Evolutionary conservation across 176 grass and related monocot species (phyloP).

Genomic region (Phyllostachys edulis): DNA sequence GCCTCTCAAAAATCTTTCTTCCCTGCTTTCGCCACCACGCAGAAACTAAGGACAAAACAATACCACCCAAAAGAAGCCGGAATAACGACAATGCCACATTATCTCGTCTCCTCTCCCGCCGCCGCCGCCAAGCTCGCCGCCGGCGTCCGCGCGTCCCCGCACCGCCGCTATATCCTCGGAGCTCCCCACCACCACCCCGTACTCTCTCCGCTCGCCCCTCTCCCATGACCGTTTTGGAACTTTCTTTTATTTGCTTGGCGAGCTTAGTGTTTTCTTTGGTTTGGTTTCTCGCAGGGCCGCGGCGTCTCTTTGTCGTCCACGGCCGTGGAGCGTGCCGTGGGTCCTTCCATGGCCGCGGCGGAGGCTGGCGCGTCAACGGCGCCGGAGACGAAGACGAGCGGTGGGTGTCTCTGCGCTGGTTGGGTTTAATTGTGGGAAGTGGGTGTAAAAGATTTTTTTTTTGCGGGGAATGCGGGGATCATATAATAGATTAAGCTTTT

Average conservation of each 20-base stretch:
- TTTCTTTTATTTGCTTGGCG: neutral
- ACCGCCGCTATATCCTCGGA: neutral
- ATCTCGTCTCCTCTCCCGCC: slow-evolving; percentile 19
- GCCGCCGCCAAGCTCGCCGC: neutral
- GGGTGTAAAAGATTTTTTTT: neutral
- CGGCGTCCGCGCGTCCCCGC: neutral
- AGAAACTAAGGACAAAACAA: neutral
- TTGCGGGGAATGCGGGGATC: neutral
- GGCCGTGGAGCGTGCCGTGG: neutral
- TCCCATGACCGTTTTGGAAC: neutral
- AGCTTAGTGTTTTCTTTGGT: neutral
- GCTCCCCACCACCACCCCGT: neutral
- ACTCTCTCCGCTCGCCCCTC: neutral
- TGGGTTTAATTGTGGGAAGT: neutral
- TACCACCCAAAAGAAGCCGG: neutral
- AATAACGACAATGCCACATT: slow-evolving; percentile 28
- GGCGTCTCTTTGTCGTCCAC: neutral
- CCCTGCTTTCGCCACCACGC: neutral
- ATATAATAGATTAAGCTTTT: neutral
- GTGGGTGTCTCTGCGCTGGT: neutral
- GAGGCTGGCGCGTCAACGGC: neutral
- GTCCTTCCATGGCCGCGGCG: neutral
- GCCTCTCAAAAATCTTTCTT: neutral
- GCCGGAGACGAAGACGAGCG: neutral
- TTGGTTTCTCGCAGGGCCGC: neutral